Evolutionary conservation across 495 filamentous ascomycete species (phyloP), one percentile per base, ranked within the genome.

Genomic region (Daldinia loculata): DNA sequence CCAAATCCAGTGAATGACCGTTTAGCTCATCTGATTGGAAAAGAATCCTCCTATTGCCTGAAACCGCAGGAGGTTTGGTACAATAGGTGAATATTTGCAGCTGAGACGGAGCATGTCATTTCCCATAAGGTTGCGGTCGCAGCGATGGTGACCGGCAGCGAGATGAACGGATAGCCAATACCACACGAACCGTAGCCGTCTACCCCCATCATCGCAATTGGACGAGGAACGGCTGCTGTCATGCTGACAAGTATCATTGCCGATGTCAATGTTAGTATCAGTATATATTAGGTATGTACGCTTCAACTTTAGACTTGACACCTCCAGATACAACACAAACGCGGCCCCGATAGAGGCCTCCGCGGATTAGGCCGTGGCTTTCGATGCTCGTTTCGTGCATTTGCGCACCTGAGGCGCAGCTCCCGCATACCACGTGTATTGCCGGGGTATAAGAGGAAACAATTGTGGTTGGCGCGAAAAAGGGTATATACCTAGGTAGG

Each of bases 21-120:
- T 48, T 48, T 48, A 6, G 9, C 8, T 4, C 8, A 6, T 24
- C 43, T 24, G 43, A 48, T 48, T 48, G 43, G 43, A 48, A 48
- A 48, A 24, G 43, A 66, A 63, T 66, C 63, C 69, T 67, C 30
- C 62, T 70, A 53, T 63, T 63, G 69, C 59, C 69, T 71, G 63
- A 71, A 71, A 71, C 63, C 29, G 55, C 59, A 71, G 63, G 63
- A 63, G 63, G 59, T 48, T 59, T 38, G 27, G 51, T n/a, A 9
- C 27, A 57, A 29, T 34, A 34, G 11, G 36, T 57, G 63, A 27
- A 56, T 68, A 38, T 39, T 59, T 63, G 30, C 60, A 69, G 69
- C 69, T 71, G 69, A 71, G 67, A 71, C 69, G 43, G 51, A 19
- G 36, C 58, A 66, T 19, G 27, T 67, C 63, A 71, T 67, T 67